Conservation (phyloP, 305 asterid genomes). For the Fraxinus floribunda region DNA sequence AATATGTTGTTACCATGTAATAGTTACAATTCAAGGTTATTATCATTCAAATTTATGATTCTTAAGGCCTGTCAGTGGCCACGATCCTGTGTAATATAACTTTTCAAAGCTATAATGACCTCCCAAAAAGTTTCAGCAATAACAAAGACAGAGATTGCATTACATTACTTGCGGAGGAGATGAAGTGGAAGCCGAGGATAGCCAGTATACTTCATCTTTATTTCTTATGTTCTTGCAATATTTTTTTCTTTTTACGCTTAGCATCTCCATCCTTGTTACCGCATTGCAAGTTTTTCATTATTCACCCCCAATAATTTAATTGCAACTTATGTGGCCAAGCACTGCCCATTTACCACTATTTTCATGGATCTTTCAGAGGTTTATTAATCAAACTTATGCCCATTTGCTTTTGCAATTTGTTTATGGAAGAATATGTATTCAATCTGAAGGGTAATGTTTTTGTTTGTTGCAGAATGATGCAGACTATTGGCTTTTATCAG, state of each 20-base stretch:
- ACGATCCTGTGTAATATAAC: background rate
- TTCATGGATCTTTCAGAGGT: background rate
- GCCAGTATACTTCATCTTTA: too few relatives aligned
- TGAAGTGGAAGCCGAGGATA: background rate
- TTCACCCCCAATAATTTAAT: too few relatives aligned
- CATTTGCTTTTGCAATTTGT: background rate
- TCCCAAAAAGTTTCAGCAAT: background rate
- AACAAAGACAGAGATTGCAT: background rate
- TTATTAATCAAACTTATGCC: background rate
- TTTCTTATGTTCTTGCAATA: too few relatives aligned
- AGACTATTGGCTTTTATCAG: constrained; percentile 90
- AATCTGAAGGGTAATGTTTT: constrained; percentile 8
- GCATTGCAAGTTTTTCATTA: too few relatives aligned
- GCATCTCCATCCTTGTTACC: too few relatives aligned
- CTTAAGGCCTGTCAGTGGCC: background rate
- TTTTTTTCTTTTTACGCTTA: too few relatives aligned
- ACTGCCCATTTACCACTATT: background rate
- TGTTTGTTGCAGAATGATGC: constrained; percentile 58
- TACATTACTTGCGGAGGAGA: background rate
- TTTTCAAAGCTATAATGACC: background rate
- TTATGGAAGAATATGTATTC: constrained; percentile 5
- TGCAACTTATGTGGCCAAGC: background rate
- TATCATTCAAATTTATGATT: background rate
- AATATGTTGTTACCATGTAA: background rate
- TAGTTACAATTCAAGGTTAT: background rate